Conservation (phyloP, 441 rosid genomes). For the Rhodomyrtus psidioides region DNA sequence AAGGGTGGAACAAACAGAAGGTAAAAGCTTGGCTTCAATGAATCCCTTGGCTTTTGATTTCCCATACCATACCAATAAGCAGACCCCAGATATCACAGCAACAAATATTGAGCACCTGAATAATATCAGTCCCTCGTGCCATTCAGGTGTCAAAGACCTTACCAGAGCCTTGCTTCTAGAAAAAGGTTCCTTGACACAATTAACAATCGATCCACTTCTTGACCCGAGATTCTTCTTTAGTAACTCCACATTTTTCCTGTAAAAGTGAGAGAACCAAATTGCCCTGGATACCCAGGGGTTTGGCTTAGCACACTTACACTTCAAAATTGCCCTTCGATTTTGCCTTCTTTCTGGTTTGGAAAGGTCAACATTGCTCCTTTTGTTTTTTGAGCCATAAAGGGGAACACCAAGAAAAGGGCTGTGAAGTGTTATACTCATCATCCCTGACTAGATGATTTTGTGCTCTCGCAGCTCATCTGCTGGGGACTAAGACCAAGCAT, state of each 20-base stretch:
- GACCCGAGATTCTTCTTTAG: constrained; percentile 55
- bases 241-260: constrained; percentile 56
- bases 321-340: constrained; percentile 23
- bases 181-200: constrained; percentile 60
- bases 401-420: constrained; percentile 50
- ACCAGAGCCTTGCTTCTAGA: constrained; percentile 55
- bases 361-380: constrained; percentile 11
- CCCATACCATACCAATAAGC: constrained; percentile 90
- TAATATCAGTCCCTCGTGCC: constrained; percentile 56
- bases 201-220: constrained; percentile 46
- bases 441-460: constrained; percentile 1
- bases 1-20: constrained; percentile 75
- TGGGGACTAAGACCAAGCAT: constrained; percentile 67
- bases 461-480: constrained; percentile 28
- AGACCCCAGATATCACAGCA: constrained; percentile 79
- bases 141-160: constrained; percentile 54
- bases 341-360: constrained; percentile 16
- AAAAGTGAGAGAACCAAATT: constrained; percentile 51
- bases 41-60: constrained; percentile 67
- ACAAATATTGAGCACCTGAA: constrained; percentile 73
- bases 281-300: constrained; percentile 70
- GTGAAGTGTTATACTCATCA: constrained; percentile 48
- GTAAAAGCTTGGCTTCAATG: constrained; percentile 78
- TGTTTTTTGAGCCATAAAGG: constrained; percentile 14
- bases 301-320: constrained; percentile 37